Base-by-base conservation (phyloP, 2,329 filamentous ascomycete genomes). In the Hortaea sp. region DNA sequence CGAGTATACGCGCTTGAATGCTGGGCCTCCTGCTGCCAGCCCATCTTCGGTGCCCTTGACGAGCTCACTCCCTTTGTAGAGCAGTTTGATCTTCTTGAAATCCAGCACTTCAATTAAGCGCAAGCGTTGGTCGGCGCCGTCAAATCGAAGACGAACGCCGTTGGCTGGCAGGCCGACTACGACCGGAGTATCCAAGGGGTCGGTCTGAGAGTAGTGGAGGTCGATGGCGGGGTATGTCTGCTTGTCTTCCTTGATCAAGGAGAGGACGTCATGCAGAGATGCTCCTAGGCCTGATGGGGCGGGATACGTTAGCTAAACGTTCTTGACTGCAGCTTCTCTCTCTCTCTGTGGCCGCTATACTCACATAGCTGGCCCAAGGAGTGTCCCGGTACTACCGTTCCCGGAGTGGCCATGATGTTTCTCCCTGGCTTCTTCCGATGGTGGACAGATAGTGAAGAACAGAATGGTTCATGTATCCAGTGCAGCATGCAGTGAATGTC, bases 91-190 rank as follows among this genome's bases (percentile, higher is more conserved):
- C 64, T 88, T 92, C 41, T 84, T 81, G 62, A 98, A 95, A 68
- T 97, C 88, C 45, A 87, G 68, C 6, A 97, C 80, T 66, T 98
- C 92, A 56, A 98, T 87, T 50, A 98, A 70, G 2, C 92, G 85
- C 38, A 98, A 71, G 32, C 90, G 81, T 66, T 98, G 92, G 59
- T 97, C 89, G 4, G 86, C 82, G 0, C 89, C 92, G 62, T 98
- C 92, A 62, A 98, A 98, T 38, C 87, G 87, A 44, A 98, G 70
- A 9, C 90, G 84, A 29, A 98, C 66, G 29, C 92, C 92, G 67
- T 97, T 98, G 3, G 79, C 76, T 1, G 89, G 85, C 4, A 98
- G 77, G 12, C 75, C 75, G 46, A 97, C 68, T 39, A 86, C 72
- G 12, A 95, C 77, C 0, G 88, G 86, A 29, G 86, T 78, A 30